Evolutionary conservation across 352 stramenopile species (phyloP), one percentile per base, ranked within the genome.

Genomic region (Globisporangium megalacanthum): DNA sequence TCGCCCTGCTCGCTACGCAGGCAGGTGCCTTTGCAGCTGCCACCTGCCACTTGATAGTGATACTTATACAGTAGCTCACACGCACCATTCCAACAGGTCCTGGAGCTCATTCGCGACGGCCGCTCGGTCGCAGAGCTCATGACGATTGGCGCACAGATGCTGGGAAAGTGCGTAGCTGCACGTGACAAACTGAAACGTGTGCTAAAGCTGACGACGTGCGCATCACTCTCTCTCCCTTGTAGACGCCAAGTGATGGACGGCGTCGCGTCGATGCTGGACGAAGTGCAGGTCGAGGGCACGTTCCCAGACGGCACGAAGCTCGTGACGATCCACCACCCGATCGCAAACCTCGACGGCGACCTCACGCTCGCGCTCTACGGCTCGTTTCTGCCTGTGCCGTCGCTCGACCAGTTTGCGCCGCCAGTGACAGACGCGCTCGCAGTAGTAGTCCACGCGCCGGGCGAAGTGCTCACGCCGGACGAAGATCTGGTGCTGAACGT

Each of bases 291-390:
- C 15, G 96, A 99, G 79, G 95, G 89, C 17, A 99, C 95, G 22
- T 99, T 99, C 79, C 92, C 90, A 0, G 96, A 99, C 76, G 96
- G 96, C 14, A 99, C 96, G 10, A 99, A 99, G 72, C 83, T 99
- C 46, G 79, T 98, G 52, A 99, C 96, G 31, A 74, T 98, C 22
- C 92, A 98, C 69, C 74, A 92, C 62, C 96, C 96, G 17, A 98
- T 98, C 69, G 55, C 72, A n/a, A 75, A 65, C 31, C 49, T 89
- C 36, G 78, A 98, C 61, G 95, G 95, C 14, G 80, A 98, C 71
- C 72, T 98, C 53, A 64, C 73, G 42, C 68, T 97, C 39, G 95
- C 95, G 6, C 71, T 99, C n/a, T 86, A 97, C 56, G 96, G 95
- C 17, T 98, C 86, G 5, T 98, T 98, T 66, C 77, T 98, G 29